A percentile compares a stretch with the other conserved stretches of the same genome.
Conservation (phyloP, 371 early-diverging fungal species). For the Mortierella sp. region DNA sequence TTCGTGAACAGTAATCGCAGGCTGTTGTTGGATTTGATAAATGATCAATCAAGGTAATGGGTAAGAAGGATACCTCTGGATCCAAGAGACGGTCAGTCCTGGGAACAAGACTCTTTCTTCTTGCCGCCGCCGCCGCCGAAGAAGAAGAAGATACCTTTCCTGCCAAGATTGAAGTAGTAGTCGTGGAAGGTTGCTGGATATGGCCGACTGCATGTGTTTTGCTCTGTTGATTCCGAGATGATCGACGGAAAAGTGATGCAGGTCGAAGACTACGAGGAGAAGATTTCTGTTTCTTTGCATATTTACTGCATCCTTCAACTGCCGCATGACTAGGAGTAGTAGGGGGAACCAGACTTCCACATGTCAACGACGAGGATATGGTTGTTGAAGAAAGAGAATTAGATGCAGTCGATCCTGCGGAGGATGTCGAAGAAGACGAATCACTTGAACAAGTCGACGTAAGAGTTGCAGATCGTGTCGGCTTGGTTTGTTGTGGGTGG, state of each 20-base stretch:
- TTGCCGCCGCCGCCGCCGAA: background rate
- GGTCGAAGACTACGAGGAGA: slow-evolving; percentile 23
- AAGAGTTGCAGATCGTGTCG: slow-evolving; percentile 28
- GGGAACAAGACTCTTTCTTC: slow-evolving; percentile 4
- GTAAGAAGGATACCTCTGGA: slow-evolving; percentile 33
- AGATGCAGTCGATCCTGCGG: slow-evolving; percentile 7
- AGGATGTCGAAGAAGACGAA: slow-evolving; percentile 13
- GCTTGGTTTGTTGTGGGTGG: slow-evolving; percentile 32
- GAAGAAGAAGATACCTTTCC: no score
- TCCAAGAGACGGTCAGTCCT: slow-evolving; percentile 37
- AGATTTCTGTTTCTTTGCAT: background rate
- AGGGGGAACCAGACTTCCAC: background rate
- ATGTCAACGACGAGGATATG: slow-evolving; percentile 11
- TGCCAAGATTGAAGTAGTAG: background rate
- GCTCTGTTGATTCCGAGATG: slow-evolving; percentile 10
- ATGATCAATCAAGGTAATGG: slow-evolving; percentile 32
- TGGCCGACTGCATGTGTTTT: background rate
- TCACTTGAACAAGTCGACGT: slow-evolving; percentile 9
- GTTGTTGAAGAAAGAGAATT: slow-evolving; percentile 11
- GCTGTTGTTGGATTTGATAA: slow-evolving; percentile 28
- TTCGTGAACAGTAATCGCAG: slow-evolving; percentile 41
- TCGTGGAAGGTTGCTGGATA: background rate
- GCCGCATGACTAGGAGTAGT: slow-evolving; percentile 11
- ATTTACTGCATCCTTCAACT: slow-evolving; percentile 2
- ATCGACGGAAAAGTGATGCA: slow-evolving; percentile 17